A percentile compares a stretch with the other conserved stretches of the same genome.
phyloP scores from a whole-genome alignment of 2,329 filamentous ascomycete species.

The Alternaria sp. region DNA sequence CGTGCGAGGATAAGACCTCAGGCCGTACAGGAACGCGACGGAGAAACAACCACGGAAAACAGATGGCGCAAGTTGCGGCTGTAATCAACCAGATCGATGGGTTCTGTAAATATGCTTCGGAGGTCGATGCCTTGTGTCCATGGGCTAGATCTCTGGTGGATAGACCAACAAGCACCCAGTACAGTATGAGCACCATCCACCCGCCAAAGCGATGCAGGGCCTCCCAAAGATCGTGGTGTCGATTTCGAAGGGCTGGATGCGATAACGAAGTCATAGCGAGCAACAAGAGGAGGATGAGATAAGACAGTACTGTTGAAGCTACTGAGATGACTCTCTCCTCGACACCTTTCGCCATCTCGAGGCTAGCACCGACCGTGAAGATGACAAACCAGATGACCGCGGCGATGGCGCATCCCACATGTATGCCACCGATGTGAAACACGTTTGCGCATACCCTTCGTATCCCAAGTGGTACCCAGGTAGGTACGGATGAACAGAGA shows the following conservation, averaged over 20 bases:
- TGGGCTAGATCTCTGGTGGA: constrained; percentile 37
- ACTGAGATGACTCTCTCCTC: constrained; percentile 29
- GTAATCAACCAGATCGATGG: constrained; percentile 72
- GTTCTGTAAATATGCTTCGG: constrained; percentile 37
- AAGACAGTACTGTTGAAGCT: constrained; percentile 42
- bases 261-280: constrained; percentile 43
- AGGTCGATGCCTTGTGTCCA: constrained; percentile 17
- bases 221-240: constrained; percentile 50
- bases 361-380: constrained; percentile 52
- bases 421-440: constrained; percentile 51
- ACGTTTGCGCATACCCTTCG: constrained; percentile 47
- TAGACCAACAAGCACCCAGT: constrained; percentile 47
- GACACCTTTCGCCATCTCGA: constrained; percentile 41
- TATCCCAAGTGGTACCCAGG: constrained; percentile 41
- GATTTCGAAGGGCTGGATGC: constrained; percentile 42
- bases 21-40: constrained; percentile 72
- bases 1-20: constrained; percentile 76
- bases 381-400: constrained; percentile 56
- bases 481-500: constrained; percentile 47
- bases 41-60: constrained; percentile 78
- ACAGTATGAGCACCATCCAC: constrained; percentile 49
- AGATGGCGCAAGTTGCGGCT: constrained; percentile 70
- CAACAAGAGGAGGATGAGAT: constrained; percentile 42
- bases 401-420: constrained; percentile 49
- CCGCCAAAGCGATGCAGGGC: constrained; percentile 50